Percentiles rank a stretch among this genome's conserved stretches.
phyloP scores from a whole-genome alignment of 208 protist genomes.

The Trypanosoma theileri region DNA sequence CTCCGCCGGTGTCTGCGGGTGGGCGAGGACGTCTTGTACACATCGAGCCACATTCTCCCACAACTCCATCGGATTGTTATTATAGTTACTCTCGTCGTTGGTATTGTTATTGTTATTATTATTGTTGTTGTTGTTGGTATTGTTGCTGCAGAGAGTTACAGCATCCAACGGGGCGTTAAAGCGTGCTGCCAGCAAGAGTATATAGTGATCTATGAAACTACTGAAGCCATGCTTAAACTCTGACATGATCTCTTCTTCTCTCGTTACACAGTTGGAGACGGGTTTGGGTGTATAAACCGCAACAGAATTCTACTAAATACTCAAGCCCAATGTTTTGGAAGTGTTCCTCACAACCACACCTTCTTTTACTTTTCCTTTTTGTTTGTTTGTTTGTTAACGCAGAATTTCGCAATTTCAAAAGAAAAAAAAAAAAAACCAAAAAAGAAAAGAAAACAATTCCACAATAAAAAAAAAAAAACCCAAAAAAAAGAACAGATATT shows the following conservation, averaged over 20 bases:
- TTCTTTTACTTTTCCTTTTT: too few species aligned
- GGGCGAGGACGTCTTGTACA: slow-evolving; percentile 51
- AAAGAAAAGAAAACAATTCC: background rate
- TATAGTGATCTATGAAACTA: slow-evolving; percentile 83
- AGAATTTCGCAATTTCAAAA: too few species aligned
- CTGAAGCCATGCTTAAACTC: slow-evolving; percentile 40
- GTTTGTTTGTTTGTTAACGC: too few species aligned
- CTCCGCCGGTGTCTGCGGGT: slow-evolving; percentile 58
- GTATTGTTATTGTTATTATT: slow-evolving; percentile 7
- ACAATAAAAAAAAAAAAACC: slow-evolving; percentile 28
- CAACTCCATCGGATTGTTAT: background rate
- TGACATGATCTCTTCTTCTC: slow-evolving; percentile 1
- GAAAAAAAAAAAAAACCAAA: slow-evolving; percentile 26
- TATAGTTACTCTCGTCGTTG: slow-evolving; percentile 4
- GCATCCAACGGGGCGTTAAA: slow-evolving; percentile 58
- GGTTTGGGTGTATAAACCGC: too few species aligned
- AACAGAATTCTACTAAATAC: too few species aligned
- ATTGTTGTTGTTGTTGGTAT: background rate
- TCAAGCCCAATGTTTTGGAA: too few species aligned
- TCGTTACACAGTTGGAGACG: background rate
- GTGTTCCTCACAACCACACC: too few species aligned
- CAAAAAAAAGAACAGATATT: slow-evolving; percentile 16
- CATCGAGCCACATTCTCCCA: slow-evolving; percentile 66
- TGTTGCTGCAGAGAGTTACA: background rate
- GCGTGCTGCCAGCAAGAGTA: slow-evolving; percentile 78